phyloP scores from a whole-genome alignment of 163 green algal species.

The Scenedesmus sp. region DNA sequence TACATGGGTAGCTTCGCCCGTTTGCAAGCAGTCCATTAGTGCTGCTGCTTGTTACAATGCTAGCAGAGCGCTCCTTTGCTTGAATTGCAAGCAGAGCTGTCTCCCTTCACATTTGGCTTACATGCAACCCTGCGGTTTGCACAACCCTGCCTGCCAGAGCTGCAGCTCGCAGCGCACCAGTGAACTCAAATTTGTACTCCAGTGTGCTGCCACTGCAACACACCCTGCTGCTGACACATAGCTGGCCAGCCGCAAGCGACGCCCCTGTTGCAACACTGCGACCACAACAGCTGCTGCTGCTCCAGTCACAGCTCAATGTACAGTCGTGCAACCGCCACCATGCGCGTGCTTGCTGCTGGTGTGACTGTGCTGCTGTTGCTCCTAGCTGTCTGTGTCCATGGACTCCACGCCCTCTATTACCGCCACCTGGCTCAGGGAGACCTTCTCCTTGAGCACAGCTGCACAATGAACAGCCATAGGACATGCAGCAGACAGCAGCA shows the following conservation, averaged over 20 bases:
- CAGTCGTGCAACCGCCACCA: no score
- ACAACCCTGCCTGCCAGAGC: no score
- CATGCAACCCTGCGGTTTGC: no score
- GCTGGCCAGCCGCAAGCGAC: not conserved
- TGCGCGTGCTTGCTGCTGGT: not conserved
- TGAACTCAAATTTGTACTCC: not conserved
- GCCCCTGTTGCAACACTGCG: not conserved
- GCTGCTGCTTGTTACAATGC: no score
- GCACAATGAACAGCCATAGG: constrained; percentile 44
- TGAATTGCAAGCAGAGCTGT: no score
- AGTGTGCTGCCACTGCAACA: not conserved
- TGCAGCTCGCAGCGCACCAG: no score
- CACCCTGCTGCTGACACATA: constrained; percentile 68
- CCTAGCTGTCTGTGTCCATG: constrained; percentile 75
- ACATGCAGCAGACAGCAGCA: not conserved
- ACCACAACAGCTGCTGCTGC: no score
- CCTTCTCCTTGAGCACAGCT: constrained; percentile 74
- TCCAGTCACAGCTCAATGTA: not conserved
- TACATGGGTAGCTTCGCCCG: no score
- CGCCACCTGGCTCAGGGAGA: constrained; percentile 68
- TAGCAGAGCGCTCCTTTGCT: no score
- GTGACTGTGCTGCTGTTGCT: not conserved
- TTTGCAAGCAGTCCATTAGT: no score
- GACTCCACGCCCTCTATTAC: constrained; percentile 73
- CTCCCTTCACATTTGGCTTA: no score